A percentile compares a stretch with the other conserved stretches of the same genome.
Conservation (phyloP, 805 yeast genomes). For the Hanseniaspora jakobsenii region DNA sequence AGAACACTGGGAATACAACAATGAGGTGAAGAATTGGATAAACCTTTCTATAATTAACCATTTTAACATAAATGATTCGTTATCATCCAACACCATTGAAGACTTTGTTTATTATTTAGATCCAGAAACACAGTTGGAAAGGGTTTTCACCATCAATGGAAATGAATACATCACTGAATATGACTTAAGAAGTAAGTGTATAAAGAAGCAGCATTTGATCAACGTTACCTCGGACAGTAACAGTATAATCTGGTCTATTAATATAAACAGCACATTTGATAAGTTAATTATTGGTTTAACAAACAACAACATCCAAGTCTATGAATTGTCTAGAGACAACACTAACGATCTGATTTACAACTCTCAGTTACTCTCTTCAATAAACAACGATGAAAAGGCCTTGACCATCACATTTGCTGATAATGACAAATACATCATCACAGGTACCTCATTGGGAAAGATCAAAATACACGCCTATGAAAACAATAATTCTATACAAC, state of each 20-base stretch:
- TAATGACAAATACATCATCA: conserved; percentile 51
- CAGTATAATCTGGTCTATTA: conserved; percentile 74
- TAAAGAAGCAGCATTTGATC: conserved; percentile 71
- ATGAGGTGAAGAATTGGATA: conserved; percentile 6
- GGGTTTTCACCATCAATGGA: conserved; percentile 89
- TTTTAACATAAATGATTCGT: conserved; percentile 42
- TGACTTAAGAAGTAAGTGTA: conserved; percentile 64
- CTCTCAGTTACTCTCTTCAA: conserved; percentile 65
- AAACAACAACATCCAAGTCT: conserved; percentile 76
- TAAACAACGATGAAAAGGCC: conserved; percentile 59
- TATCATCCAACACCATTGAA: conserved; percentile 88
- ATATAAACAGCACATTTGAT: conserved; percentile 47
- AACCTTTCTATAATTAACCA: conserved; percentile 51
- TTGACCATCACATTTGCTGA: conserved; percentile 62
- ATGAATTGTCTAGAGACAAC: conserved; percentile 74
- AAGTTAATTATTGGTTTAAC: conserved; percentile 87
- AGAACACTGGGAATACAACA: conserved; percentile 32
- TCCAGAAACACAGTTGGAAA: conserved; percentile 38
- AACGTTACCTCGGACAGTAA: conserved; percentile 40
- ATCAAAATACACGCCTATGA: conserved; percentile 65
- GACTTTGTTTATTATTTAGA: conserved; percentile 66
- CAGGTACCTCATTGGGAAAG: conserved; percentile 94
- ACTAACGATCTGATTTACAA: conserved; percentile 53
- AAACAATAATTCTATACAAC: conserved; percentile 40
- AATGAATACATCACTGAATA: conserved; percentile 86